phyloP scores from a whole-genome alignment of 2,329 filamentous ascomycete species.

The Talaromyces albobiverticillius region DNA sequence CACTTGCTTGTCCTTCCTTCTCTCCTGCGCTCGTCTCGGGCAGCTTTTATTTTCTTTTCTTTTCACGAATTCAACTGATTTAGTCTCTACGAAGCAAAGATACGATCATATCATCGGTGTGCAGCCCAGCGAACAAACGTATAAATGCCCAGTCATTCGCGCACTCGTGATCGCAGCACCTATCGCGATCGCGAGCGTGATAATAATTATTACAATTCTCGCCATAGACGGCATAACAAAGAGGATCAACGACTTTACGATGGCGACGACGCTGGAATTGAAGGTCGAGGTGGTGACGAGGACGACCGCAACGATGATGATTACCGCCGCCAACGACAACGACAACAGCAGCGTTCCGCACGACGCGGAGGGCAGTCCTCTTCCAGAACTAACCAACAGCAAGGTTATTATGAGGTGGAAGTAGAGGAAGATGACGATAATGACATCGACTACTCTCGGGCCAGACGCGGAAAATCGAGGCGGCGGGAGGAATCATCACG shows the following conservation, averaged over 20 bases:
- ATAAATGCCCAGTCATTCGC: conserved; percentile 34
- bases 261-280: conserved; percentile 10
- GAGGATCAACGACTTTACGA: conserved; percentile 19
- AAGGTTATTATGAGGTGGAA: conserved; percentile 19
- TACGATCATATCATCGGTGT: no score
- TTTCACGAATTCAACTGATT: no score
- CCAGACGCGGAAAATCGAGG: background rate
- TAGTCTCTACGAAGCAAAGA: no score
- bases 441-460: background rate
- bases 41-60: no score
- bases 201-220: conserved; percentile 24
- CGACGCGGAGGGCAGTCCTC: conserved; percentile 21
- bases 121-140: background rate
- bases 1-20: no score
- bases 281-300: conserved; percentile 3
- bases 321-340: conserved; percentile 16
- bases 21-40: no score
- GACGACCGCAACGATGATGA: conserved; percentile 11
- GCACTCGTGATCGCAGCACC: conserved; percentile 31
- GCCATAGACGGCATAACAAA: conserved; percentile 30
- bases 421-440: conserved; percentile 20
- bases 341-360: conserved; percentile 12
- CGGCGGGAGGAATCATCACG: background rate
- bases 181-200: conserved; percentile 25
- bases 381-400: no score